Evolutionary conservation across 176 grass and related monocot genomes (phyloP).

Genomic region (Raddia guianensis): DNA sequence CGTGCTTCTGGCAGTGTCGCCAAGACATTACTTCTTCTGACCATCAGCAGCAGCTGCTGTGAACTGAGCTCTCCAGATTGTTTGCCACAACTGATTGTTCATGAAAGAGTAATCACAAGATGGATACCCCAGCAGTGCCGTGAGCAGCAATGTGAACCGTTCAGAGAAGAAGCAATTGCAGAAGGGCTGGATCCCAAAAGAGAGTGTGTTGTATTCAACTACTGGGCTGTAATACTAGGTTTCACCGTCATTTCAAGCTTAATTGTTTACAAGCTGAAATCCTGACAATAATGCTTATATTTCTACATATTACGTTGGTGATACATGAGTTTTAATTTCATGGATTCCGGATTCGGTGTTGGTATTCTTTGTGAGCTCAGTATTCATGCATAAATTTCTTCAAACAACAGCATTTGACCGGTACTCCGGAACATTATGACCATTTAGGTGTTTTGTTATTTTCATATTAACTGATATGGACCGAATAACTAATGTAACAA

Average conservation of each 20-base stretch:
- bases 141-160: constrained; percentile 13
- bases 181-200: neutral
- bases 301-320: neutral
- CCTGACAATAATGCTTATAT: constrained; percentile 26
- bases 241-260: constrained; percentile 42
- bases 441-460: no score
- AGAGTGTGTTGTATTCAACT: neutral
- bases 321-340: neutral
- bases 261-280: constrained; percentile 51
- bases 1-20: constrained; percentile 66
- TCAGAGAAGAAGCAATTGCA: neutral
- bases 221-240: constrained; percentile 39
- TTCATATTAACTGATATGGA: no score
- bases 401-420: no score
- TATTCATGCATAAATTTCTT: neutral
- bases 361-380: neutral
- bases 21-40: constrained; percentile 68
- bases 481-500: no score
- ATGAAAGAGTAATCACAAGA: constrained; percentile 34
- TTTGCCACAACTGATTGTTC: constrained; percentile 54
- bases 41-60: neutral
- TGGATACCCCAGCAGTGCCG: constrained; percentile 62
- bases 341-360: neutral
- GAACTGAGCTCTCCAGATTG: constrained; percentile 40
- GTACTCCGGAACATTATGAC: no score